phyloP scores from a whole-genome alignment of 805 yeast species.

The Ogataea corticis region DNA sequence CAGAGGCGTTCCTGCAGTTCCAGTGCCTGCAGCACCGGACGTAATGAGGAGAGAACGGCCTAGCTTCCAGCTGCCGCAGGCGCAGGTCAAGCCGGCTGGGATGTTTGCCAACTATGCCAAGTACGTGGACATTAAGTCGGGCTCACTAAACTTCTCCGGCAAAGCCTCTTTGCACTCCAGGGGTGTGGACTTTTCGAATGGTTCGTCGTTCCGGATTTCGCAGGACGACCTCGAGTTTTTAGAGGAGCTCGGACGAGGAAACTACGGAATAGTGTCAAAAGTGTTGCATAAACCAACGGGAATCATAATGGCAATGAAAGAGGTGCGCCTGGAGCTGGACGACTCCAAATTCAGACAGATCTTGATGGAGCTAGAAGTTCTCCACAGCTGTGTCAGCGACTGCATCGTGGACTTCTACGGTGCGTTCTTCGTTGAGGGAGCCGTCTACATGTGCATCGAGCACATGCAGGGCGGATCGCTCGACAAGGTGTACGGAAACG shows the following conservation, averaged over 20 bases:
- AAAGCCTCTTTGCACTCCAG: slow-evolving; percentile 89
- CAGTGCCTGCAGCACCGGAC: slow-evolving; percentile 14
- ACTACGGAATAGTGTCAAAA: slow-evolving; percentile 93
- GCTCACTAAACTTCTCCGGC: slow-evolving; percentile 88
- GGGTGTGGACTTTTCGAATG: slow-evolving; percentile 89
- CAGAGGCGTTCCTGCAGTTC: slow-evolving; percentile 25
- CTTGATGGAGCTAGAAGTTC: slow-evolving; percentile 91
- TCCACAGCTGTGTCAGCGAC: slow-evolving; percentile 88
- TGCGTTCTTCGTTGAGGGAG: slow-evolving; percentile 96
- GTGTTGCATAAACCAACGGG: slow-evolving; percentile 93
- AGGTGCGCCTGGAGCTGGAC: slow-evolving; percentile 88
- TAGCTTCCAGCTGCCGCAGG: slow-evolving; percentile 25
- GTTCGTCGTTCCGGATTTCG: slow-evolving; percentile 82
- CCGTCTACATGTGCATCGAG: slow-evolving; percentile 98
- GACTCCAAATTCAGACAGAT: slow-evolving; percentile 93
- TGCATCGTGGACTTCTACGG: slow-evolving; percentile 96
- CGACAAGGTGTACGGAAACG: slow-evolving; percentile 77
- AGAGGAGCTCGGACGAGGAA: slow-evolving; percentile 92
- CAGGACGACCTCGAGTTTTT: slow-evolving; percentile 79
- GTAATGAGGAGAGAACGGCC: slow-evolving; percentile 9
- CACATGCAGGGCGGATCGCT: slow-evolving; percentile 96
- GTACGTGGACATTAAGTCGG: slow-evolving; percentile 89
- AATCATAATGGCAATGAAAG: slow-evolving; percentile 95
- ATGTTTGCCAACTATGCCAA: slow-evolving; percentile 82
- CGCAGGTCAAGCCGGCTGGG: slow-evolving; percentile 47